Evolutionary conservation across 2,329 filamentous ascomycete species (phyloP), one percentile per base, ranked within the genome.

Genomic region (Paraphaeosphaeria minitans): DNA sequence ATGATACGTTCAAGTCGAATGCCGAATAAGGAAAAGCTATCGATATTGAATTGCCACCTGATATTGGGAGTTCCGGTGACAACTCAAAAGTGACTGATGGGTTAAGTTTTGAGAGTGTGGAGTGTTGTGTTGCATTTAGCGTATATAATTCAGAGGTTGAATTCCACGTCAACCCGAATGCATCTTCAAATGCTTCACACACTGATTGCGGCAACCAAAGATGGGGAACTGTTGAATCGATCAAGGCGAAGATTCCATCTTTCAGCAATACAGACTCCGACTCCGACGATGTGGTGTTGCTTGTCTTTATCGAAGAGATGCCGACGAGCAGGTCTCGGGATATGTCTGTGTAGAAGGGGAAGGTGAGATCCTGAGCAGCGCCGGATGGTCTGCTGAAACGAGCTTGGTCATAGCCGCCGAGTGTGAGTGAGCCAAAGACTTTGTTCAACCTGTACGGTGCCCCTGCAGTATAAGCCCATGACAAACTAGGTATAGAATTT

Each of bases 151-250:
- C 59, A 1, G 62, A 58, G 5, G 58, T 64, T 1, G 56, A 49
- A 51, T 79, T 66, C 48, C 67, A 70, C 3, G 58, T 65, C 5
- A 79, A 63, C 0, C 66, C 67, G 53, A 79, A 78, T 4, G 70
- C 68, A 19, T 54, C 57, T 54, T 75, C 75, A 46, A 78, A 78
- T 2, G 54, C 61, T 16, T 69, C 27, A 46, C 73, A 78, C 9
- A 69, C 73, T 7, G 52, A 55, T 4, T 61, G 51, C 3, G 77
- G 75, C 1, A 79, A 67, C 64, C 69, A 77, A 1, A 78, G 47
- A 19, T 77, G 63, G 0, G 77, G 67, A 6, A 75, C 61, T 0
- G 72, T 66, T 1, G 76, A 77, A 70, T 91, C 88, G 56, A 91
- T 84, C 54, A 85, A 67, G 22, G 85, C 84, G 14, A 63, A 63